Base-by-base conservation (phyloP, 2,329 filamentous ascomycete genomes). In the Colletotrichum tropicale region DNA sequence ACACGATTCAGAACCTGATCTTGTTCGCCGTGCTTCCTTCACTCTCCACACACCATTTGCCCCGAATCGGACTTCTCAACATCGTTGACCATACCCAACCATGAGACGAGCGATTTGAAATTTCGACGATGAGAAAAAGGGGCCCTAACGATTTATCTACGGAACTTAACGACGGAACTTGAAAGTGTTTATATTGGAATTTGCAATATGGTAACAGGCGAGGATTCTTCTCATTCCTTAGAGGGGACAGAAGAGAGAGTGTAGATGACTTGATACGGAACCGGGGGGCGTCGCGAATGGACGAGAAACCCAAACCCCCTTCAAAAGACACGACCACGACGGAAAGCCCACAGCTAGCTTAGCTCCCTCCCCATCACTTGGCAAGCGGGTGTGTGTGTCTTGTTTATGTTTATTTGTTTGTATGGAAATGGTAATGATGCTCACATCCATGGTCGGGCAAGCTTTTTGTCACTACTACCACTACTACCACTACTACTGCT, bases 1-100 rank as follows among this genome's bases (percentile, higher is more conserved):
- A 81, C 84, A 28, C 85, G 86, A 38, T 88, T 87, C 79, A 85
- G 85, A 48, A 70, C 28, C 71, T 84, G 76, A 84, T n/a, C 15
- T 13, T 58, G 38, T 55, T 61, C 24, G 69, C 24, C 36, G 34
- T 30, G 38, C 43, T 52, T 52, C 43, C 64, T 43, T 52, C 43
- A 21, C 61, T 24, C 56, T 70, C 56, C 52, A n/a, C 52, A 48
- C 7, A 30, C 52, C 16, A 32, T 24, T 43, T 52, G 48, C 65
- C 73, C 48, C 60, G 16, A 52, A 34, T 60, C 65, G 30, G 28
- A 48, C 16, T 36, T 38, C 36, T 67, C 69, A 28, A 66, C 38
- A 30, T n/a, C 69, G 32, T 21, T 58, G 73, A 55, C 36, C 67
- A 48, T 26, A 66, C 28, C 61, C 36, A 38, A 60, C 21, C 68